Evolutionary conservation across 2,329 filamentous ascomycete genomes (phyloP).

Genomic region (Raffaelea albimanens): DNA sequence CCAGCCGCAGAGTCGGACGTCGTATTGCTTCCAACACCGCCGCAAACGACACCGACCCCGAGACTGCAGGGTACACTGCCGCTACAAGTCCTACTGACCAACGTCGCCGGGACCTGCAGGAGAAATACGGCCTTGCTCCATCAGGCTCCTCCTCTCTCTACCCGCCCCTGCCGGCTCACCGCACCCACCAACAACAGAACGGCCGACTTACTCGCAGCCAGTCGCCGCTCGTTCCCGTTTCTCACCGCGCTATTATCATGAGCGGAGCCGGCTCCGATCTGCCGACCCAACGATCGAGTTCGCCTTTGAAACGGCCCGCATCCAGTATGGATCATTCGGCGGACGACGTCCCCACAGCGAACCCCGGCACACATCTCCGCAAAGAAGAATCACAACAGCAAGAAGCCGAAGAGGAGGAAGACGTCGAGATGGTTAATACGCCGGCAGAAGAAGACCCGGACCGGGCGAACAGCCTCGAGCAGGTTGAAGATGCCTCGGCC

Average conservation of each 20-base stretch:
- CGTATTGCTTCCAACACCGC: not conserved
- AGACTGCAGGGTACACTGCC: too few relatives aligned
- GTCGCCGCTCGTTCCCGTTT: slow-evolving; percentile 40
- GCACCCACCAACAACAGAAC: slow-evolving; percentile 11
- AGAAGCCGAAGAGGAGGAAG: slow-evolving; percentile 27
- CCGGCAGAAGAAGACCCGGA: slow-evolving; percentile 13
- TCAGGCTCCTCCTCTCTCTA: not conserved
- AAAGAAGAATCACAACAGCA: not conserved
- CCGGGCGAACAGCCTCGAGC: not conserved
- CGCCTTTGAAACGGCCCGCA: slow-evolving; percentile 54
- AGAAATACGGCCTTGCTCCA: not conserved
- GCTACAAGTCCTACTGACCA: not conserved
- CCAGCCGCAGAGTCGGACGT: not conserved
- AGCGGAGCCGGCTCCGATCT: slow-evolving; percentile 46
- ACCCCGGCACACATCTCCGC: not conserved
- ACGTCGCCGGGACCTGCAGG: not conserved
- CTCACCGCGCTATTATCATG: slow-evolving; percentile 49
- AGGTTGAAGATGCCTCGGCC: not conserved
- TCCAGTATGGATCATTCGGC: slow-evolving; percentile 50
- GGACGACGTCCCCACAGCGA: slow-evolving; percentile 14
- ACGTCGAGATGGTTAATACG: slow-evolving; percentile 35
- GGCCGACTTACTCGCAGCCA: slow-evolving; percentile 31
- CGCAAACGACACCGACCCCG: not conserved
- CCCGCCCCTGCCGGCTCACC: not conserved
- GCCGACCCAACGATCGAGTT: slow-evolving; percentile 50